Evolutionary conservation across 169 alveolate genomes (phyloP).

Genomic region (Cryptosporidium ubiquitum): DNA sequence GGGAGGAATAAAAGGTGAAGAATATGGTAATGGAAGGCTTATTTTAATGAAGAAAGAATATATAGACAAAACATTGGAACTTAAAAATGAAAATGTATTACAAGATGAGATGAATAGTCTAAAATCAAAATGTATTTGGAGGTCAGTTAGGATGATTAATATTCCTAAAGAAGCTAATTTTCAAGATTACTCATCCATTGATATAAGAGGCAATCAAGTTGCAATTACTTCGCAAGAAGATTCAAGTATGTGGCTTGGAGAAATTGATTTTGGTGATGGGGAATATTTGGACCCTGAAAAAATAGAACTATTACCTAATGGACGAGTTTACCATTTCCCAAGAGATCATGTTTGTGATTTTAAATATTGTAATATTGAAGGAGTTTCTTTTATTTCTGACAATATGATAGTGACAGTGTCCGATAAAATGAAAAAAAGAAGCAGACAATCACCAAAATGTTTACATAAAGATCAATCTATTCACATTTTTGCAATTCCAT

Average conservation of each 20-base stretch:
- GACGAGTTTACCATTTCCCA: slow-evolving; percentile 43
- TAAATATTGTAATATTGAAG: slow-evolving; percentile 66
- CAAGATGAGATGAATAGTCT: not conserved
- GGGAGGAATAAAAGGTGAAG: slow-evolving; percentile 64
- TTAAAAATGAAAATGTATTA: not conserved
- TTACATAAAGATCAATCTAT: slow-evolving; percentile 58
- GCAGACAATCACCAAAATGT: slow-evolving; percentile 69
- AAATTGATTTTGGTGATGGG: slow-evolving; percentile 70
- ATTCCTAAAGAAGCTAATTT: slow-evolving; percentile 65
- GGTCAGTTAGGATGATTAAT: slow-evolving; percentile 48
- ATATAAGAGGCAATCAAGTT: slow-evolving; percentile 55
- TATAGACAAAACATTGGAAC: not conserved
- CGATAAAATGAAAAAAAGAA: slow-evolving; percentile 62
- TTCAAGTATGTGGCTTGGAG: slow-evolving; percentile 58
- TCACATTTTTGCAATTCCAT: slow-evolving; percentile 66
- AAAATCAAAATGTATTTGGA: slow-evolving; percentile 65
- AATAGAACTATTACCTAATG: slow-evolving; percentile 25
- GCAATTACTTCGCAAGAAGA: slow-evolving; percentile 70
- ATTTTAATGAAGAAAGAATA: slow-evolving; percentile 72
- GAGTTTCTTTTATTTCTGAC: slow-evolving; percentile 73
- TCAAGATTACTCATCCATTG: slow-evolving; percentile 71
- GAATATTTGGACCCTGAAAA: slow-evolving; percentile 58
- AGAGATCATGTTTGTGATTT: slow-evolving; percentile 70
- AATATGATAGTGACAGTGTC: slow-evolving; percentile 62
- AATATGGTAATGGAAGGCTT: slow-evolving; percentile 65